A percentile compares a stretch with the other conserved stretches of the same genome.
Evolutionary conservation across 2,329 filamentous ascomycete genomes (phyloP).

Genomic region (Cordyceps javanica): DNA sequence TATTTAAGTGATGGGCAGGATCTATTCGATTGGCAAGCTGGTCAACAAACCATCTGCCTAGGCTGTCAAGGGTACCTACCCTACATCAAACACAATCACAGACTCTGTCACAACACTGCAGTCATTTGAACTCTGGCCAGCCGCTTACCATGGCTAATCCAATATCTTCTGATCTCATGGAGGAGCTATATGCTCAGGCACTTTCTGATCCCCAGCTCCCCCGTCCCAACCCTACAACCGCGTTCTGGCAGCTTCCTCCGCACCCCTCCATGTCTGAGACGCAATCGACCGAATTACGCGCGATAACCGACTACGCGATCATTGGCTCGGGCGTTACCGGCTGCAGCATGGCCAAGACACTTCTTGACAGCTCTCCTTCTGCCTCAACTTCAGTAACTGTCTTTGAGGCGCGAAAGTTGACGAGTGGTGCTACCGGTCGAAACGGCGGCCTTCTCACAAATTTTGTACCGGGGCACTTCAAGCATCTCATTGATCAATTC

Average conservation of each 20-base stretch:
- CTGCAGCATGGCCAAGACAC: slow-evolving; percentile 20
- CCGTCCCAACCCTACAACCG: slow-evolving; percentile 19
- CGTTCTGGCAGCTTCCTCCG: slow-evolving; percentile 22
- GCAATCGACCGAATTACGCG: slow-evolving; percentile 18
- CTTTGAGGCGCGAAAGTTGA: slow-evolving; percentile 23
- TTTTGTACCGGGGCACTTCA: slow-evolving; percentile 33
- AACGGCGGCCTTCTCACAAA: slow-evolving; percentile 25
- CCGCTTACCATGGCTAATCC: not conserved
- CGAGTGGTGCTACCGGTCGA: slow-evolving; percentile 25
- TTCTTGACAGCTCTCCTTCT: slow-evolving; percentile 14
- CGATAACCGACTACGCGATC: slow-evolving; percentile 20
- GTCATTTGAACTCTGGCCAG: not conserved
- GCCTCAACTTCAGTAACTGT: slow-evolving; percentile 16
- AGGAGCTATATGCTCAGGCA: slow-evolving; percentile 2
- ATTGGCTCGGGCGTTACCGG: slow-evolving; percentile 27
- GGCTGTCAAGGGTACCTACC: not conserved
- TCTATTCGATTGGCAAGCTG: not conserved
- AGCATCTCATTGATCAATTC: slow-evolving; percentile 22
- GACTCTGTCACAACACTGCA: not conserved
- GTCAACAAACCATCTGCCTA: not conserved
- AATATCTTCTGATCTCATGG: not conserved
- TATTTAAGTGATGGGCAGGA: not conserved
- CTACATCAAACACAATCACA: not conserved
- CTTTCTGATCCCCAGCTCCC: slow-evolving; percentile 20
- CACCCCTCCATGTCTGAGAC: slow-evolving; percentile 19